Conservation (phyloP, 148 eudicot genomes). For the Amaranthus palmeri region DNA sequence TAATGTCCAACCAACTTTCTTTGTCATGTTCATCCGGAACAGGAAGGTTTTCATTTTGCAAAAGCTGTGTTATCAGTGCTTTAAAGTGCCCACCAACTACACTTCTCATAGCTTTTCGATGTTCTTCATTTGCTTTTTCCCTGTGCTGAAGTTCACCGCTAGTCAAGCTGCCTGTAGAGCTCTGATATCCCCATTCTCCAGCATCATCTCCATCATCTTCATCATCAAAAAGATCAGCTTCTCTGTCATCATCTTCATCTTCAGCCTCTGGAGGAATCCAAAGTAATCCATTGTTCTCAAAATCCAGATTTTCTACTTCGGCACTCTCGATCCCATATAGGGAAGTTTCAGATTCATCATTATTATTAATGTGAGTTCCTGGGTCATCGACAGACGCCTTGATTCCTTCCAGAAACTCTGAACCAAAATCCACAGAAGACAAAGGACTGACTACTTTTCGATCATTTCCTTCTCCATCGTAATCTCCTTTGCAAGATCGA, state of each 20-base stretch:
- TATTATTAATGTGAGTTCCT: slow-evolving; percentile 33
- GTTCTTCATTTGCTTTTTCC: slow-evolving; percentile 80
- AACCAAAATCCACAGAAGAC: slow-evolving; percentile 33
- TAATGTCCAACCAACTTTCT: slow-evolving; percentile 88
- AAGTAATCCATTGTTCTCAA: slow-evolving; percentile 80
- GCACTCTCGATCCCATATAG: slow-evolving; percentile 45
- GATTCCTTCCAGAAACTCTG: slow-evolving; percentile 37
- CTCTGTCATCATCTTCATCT: slow-evolving; percentile 84
- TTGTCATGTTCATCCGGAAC: slow-evolving; percentile 55
- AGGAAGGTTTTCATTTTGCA: slow-evolving; percentile 82
- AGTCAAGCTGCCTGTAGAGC: slow-evolving; percentile 58
- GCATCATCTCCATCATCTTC: slow-evolving; percentile 55
- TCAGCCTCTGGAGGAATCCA: slow-evolving; percentile 99
- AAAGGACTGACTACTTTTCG: slow-evolving; percentile 36
- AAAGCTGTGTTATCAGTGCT: slow-evolving; percentile 80
- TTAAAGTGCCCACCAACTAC: slow-evolving; percentile 89
- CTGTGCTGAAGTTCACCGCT: slow-evolving; percentile 57
- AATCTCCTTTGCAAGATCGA: slow-evolving; percentile 39
- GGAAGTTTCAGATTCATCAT: slow-evolving; percentile 62
- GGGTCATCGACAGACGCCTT: slow-evolving; percentile 42
- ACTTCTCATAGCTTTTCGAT: slow-evolving; percentile 65
- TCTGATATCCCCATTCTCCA: slow-evolving; percentile 81
- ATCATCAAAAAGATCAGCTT: slow-evolving; percentile 50
- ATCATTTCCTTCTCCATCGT: slow-evolving; percentile 41
- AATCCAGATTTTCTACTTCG: slow-evolving; percentile 73